Base-by-base conservation (phyloP, 192 early-diverging fungal genomes). In the Gaertneriomyces semiglobifer region DNA sequence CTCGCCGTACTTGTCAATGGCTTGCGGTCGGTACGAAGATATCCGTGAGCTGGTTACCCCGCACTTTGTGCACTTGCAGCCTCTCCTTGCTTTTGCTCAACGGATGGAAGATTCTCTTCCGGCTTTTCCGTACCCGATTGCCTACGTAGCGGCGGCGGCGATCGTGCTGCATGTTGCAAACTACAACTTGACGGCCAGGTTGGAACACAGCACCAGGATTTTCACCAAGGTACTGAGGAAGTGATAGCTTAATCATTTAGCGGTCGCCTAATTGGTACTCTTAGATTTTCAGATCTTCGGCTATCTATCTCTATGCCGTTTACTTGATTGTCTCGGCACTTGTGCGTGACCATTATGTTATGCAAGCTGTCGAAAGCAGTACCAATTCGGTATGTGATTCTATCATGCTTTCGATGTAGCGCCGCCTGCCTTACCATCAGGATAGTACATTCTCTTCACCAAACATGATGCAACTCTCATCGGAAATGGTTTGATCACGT, bases 231-330 rank as follows among this genome's bases (percentile, higher is more conserved):
- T 62, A 44, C 39, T 14, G 18, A 9, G 50, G 14, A 33, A 11
- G 44, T 33, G 4, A 61, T 5, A 52, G 60, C n/a, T 14, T 6
- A 50, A 14, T 48, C 4, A 3, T 52, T 53, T 44, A 7, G 42
- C n/a, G 43, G 44, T 33, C 25, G 2, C 0, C 25, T 33, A 33
- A 33, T 33, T 33, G 25, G 25, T 33, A 33, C 16, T 59, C 11
- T 5, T 61, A 80, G 79, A 51, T 65, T 18, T 58, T 85, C 38
- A 74, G 83, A 19, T 69, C 71, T 33, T 68, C 77, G 18, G 83
- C 83, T n/a, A 67, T 85, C 3, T 85, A 85, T 75, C 62, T 71
- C 25, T 85, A 85, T 44, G 83, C 81, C 2, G 74, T 81, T 18
- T 85, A 83, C 58, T 61, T 85, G 53, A 51, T 85, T 53, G 54